phyloP scores from a whole-genome alignment of 2,329 filamentous ascomycete species.

The Colletotrichum phormii region DNA sequence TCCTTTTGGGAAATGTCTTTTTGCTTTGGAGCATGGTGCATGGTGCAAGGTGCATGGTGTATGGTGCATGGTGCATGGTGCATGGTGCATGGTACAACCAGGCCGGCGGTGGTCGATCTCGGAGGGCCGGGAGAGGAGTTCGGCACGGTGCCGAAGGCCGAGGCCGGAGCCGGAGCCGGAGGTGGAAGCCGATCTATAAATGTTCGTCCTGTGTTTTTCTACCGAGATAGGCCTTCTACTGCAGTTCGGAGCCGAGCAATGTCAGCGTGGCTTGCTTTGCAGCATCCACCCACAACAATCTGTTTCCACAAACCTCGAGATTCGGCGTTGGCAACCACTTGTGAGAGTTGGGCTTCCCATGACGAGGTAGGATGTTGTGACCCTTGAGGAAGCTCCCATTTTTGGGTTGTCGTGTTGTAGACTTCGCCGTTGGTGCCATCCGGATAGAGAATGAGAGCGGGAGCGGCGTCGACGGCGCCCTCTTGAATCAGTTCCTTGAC shows the following conservation, averaged over 20 bases:
- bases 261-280: constrained; percentile 55
- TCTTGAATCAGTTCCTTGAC: constrained; percentile 51
- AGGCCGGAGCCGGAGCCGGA: constrained; percentile 4
- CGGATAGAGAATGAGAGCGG: constrained; percentile 72
- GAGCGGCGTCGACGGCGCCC: constrained; percentile 53
- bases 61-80: constrained; percentile 24
- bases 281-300: constrained; percentile 66
- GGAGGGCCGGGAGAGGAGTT: not conserved
- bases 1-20: constrained; percentile 6
- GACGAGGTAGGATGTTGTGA: constrained; percentile 41
- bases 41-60: no score
- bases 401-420: constrained; percentile 72
- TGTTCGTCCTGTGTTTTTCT: not conserved
- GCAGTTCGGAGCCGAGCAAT: constrained; percentile 32
- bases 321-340: constrained; percentile 52
- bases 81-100: constrained; percentile 18
- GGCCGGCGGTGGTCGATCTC: constrained; percentile 20
- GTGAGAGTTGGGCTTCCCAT: constrained; percentile 60
- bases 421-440: constrained; percentile 77
- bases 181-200: not conserved
- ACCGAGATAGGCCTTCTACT: constrained; percentile 28
- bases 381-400: constrained; percentile 63
- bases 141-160: not conserved
- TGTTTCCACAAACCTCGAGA: constrained; percentile 54
- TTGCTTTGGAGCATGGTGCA: constrained; percentile 24